Evolutionary conservation across 345 rosid species (phyloP).

Genomic region (Anacardium occidentale): DNA sequence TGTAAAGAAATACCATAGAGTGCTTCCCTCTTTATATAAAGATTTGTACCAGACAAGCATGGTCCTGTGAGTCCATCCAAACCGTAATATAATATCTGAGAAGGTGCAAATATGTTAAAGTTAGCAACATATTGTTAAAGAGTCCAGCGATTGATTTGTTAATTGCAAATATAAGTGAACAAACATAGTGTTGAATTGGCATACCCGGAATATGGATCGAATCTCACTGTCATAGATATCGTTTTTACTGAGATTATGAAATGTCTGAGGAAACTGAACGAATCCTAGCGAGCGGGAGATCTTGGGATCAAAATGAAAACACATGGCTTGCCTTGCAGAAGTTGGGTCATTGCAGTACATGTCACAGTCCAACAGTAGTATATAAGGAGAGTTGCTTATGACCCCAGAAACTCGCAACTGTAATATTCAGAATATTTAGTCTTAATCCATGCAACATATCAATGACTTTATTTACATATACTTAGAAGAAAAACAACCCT

Average conservation of each 20-base stretch:
- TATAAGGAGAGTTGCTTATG: constrained; percentile 43
- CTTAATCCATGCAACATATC: neutral
- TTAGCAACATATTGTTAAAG: neutral
- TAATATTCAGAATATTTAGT: neutral
- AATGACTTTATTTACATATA: too few relatives aligned
- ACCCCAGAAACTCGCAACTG: constrained; percentile 55
- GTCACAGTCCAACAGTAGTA: constrained; percentile 49
- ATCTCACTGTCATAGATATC: constrained; percentile 49
- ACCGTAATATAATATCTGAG: constrained; percentile 24
- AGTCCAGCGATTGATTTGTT: too few relatives aligned
- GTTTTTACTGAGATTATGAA: constrained; percentile 28
- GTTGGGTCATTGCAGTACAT: constrained; percentile 48
- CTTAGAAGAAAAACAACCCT: neutral
- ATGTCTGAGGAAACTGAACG: constrained; percentile 48
- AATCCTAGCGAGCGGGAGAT: constrained; percentile 32
- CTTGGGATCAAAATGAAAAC: constrained; percentile 40
- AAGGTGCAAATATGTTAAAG: neutral
- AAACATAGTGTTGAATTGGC: neutral
- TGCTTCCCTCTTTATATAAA: constrained; percentile 43
- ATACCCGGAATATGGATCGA: constrained; percentile 30
- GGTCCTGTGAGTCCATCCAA: constrained; percentile 43
- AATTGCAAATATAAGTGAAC: neutral
- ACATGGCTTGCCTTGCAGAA: constrained; percentile 47
- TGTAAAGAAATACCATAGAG: constrained; percentile 11
- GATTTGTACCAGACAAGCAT: constrained; percentile 35